Conservation (phyloP, 768 basidiomycete genomes). For the Amyloporia xantha region DNA sequence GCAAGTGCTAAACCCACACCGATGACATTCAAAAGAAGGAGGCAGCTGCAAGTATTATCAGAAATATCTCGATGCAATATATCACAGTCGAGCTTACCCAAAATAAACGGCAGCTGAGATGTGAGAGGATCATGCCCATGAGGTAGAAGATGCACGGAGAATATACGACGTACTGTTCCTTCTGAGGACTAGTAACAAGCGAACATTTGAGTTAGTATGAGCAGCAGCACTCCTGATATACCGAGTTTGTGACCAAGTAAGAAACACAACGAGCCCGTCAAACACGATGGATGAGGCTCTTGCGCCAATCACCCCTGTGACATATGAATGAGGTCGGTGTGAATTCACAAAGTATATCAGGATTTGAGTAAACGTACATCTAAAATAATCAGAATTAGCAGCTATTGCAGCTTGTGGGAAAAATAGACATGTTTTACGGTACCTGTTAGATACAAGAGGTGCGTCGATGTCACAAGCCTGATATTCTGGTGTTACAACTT, state of each 20-base stretch:
- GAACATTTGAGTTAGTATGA: not conserved
- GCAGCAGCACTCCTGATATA: not conserved
- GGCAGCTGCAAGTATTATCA: not conserved
- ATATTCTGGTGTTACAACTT: slow-evolving; percentile 9
- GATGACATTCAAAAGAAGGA: slow-evolving; percentile 1
- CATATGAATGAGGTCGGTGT: not conserved
- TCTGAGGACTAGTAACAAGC: not conserved
- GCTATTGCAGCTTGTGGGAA: not conserved
- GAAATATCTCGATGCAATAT: not conserved
- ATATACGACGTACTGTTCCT: slow-evolving; percentile 1
- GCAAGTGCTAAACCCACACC: not conserved
- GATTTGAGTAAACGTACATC: not conserved
- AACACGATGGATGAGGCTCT: slow-evolving; percentile 10
- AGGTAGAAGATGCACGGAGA: not conserved
- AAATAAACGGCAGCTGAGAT: slow-evolving; percentile 1
- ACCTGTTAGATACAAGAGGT: not conserved
- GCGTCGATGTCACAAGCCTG: not conserved
- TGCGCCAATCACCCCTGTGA: slow-evolving; percentile 9
- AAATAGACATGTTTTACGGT: no score
- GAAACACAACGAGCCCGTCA: slow-evolving; percentile 10
- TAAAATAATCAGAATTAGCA: not conserved
- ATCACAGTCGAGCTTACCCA: not conserved
- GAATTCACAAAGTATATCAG: not conserved
- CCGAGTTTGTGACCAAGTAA: slow-evolving; percentile 14
- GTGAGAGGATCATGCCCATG: not conserved